Evolutionary conservation across 1,284 basidiomycete genomes (phyloP).

Genomic region (Leccinum huronense): DNA sequence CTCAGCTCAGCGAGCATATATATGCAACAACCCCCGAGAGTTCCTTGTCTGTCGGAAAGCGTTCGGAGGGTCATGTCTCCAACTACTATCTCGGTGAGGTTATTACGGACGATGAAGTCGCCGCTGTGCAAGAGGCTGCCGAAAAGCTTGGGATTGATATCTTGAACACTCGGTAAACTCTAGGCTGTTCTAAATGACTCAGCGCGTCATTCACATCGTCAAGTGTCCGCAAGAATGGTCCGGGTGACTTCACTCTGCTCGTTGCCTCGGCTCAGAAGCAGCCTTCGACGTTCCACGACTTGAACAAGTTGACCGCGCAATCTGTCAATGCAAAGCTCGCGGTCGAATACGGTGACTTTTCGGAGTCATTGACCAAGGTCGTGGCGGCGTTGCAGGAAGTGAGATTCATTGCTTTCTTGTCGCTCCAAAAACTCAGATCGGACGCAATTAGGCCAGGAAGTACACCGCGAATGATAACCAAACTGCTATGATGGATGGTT

Average conservation of each 20-base stretch:
- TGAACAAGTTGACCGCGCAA: conserved; percentile 50
- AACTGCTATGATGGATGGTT: conserved; percentile 69
- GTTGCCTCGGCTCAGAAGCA: conserved; percentile 62
- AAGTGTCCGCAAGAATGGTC: conserved; percentile 67
- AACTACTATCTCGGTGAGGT: conserved; percentile 79
- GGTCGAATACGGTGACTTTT: conserved; percentile 72
- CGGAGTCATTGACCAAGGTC: conserved; percentile 52
- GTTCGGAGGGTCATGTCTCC: conserved; percentile 68
- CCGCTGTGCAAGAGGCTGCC: conserved; percentile 66
- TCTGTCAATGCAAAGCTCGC: conserved; percentile 50
- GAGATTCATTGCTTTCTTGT: conserved; percentile 2
- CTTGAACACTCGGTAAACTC: conserved; percentile 72
- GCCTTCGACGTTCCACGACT: conserved; percentile 44
- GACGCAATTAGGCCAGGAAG: conserved; percentile 56
- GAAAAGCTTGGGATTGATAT: conserved; percentile 72
- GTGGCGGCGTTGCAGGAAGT: conserved; percentile 63
- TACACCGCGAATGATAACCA: conserved; percentile 74
- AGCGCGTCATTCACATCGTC: neutral
- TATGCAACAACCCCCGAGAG: conserved; percentile 64
- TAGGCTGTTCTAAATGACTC: neutral
- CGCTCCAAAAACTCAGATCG: neutral
- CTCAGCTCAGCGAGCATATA: conserved; percentile 68
- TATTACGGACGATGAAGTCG: conserved; percentile 72
- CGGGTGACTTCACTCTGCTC: conserved; percentile 61
- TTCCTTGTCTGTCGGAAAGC: conserved; percentile 75